Percentiles rank a stretch among this genome's conserved stretches.
These are phyloP conservation scores for Leccinum incarnatum DNA, from an alignment of 768 basidiomycete species.

Conservation along the genomic window DNA sequence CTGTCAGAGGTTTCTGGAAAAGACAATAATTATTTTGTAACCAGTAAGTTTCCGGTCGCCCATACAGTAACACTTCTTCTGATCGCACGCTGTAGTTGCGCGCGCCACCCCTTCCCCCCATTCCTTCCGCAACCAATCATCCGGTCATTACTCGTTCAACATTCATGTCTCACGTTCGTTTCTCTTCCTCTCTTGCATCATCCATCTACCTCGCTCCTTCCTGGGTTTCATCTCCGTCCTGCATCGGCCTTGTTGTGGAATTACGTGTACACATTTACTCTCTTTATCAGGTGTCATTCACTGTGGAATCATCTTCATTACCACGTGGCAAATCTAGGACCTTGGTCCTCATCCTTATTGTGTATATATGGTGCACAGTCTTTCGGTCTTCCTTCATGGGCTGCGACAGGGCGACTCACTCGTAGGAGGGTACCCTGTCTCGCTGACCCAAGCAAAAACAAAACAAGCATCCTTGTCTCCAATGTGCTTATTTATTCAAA, in stretches of 20 bases:
- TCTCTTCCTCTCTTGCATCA: slow-evolving; percentile 3
- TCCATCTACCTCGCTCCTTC: slow-evolving; percentile 9
- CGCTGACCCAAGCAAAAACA: not conserved
- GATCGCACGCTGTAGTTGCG: not conserved
- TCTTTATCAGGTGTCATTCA: slow-evolving; percentile 14
- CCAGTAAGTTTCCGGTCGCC: slow-evolving; percentile 7
- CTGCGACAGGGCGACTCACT: slow-evolving; percentile 3
- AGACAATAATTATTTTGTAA: slow-evolving; percentile 13
- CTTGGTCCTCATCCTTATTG: slow-evolving; percentile 13
- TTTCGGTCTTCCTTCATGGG: not conserved
- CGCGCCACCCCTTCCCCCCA: not conserved
- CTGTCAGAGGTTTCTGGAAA: slow-evolving; percentile 34
- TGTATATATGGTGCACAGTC: slow-evolving; percentile 20
- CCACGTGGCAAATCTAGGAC: not conserved
- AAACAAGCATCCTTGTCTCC: not conserved
- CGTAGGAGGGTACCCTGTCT: slow-evolving; percentile 7
- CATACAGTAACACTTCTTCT: not conserved
- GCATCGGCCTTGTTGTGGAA: slow-evolving; percentile 32
- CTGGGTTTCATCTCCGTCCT: slow-evolving; percentile 16
- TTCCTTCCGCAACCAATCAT: not conserved
- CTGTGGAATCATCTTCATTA: slow-evolving; percentile 1
- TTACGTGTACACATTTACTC: slow-evolving; percentile 31
- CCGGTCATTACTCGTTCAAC: slow-evolving; percentile 18
- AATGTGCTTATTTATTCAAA: slow-evolving; percentile 1
- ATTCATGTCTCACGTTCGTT: slow-evolving; percentile 12